Percentiles rank a stretch among this genome's conserved stretches.
Conservation (phyloP, 495 filamentous ascomycete genomes). For the Pyrenopolyporus hunteri region DNA sequence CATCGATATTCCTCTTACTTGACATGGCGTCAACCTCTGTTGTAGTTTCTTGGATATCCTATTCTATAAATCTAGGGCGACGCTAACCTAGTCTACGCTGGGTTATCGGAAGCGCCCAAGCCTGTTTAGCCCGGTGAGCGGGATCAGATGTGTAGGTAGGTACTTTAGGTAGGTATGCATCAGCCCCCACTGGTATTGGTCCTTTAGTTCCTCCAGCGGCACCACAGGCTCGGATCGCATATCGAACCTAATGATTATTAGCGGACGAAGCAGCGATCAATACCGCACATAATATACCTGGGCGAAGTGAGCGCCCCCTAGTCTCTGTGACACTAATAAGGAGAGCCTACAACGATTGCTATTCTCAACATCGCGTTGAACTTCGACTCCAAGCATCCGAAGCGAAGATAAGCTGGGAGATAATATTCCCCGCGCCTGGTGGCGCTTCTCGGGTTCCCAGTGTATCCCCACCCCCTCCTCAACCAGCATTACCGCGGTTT, state of each 20-base stretch:
- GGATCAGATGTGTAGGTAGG: not conserved
- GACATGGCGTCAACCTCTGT: slow-evolving; percentile 5
- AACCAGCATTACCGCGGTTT: not conserved
- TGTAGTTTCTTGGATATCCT: slow-evolving; percentile 22
- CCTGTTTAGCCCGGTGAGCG: slow-evolving; percentile 14
- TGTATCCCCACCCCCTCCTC: slow-evolving; percentile 3
- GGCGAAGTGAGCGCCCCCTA: slow-evolving; percentile 12
- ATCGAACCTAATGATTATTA: slow-evolving; percentile 9
- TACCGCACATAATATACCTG: slow-evolving; percentile 1
- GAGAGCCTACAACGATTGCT: not conserved
- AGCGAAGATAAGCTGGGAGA: slow-evolving; percentile 12
- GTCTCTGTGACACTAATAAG: slow-evolving; percentile 1
- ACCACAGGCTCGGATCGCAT: not conserved
- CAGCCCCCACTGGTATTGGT: slow-evolving; percentile 16
- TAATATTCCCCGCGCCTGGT: not conserved
- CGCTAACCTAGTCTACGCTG: slow-evolving; percentile 4
- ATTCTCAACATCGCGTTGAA: not conserved
- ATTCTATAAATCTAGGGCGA: slow-evolving; percentile 10
- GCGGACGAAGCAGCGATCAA: not conserved
- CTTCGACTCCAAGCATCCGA: slow-evolving; percentile 16
- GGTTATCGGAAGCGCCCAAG: slow-evolving; percentile 16
- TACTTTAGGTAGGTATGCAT: too few species aligned
- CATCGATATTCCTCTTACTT: not conserved
- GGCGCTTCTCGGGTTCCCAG: slow-evolving; percentile 1
- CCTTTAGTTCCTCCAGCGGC: not conserved